A percentile compares a stretch with the other conserved stretches of the same genome.
Evolutionary conservation across 83 land plant species (phyloP).

Genomic region (Picea abies): DNA sequence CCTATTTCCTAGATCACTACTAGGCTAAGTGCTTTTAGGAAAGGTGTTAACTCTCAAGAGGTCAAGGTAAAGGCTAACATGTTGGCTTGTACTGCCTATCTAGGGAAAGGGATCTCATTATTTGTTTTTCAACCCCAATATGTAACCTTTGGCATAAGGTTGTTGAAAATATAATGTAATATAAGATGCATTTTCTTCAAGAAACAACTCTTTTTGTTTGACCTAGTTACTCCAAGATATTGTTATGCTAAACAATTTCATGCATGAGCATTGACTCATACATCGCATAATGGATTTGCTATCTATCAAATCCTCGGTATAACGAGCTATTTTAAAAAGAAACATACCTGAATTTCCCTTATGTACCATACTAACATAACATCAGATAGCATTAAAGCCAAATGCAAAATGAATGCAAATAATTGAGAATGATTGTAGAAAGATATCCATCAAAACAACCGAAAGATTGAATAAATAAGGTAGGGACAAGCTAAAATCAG

Average conservation of each 20-base stretch:
- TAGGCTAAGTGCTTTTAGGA: too few relatives aligned
- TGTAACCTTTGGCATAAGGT: too few relatives aligned
- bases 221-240: neutral
- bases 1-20: too few relatives aligned
- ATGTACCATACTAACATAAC: neutral
- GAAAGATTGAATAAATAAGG: neutral
- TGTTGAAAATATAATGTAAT: too few relatives aligned
- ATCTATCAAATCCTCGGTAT: neutral
- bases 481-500: neutral
- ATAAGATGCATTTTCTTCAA: too few relatives aligned
- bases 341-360: neutral
- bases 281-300: neutral
- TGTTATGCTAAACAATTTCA: neutral
- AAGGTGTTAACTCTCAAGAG: too few relatives aligned
- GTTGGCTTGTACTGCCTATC: too few relatives aligned
- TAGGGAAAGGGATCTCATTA: too few relatives aligned
- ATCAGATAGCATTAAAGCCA: neutral
- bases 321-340: neutral
- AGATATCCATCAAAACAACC: neutral
- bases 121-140: too few relatives aligned
- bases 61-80: too few relatives aligned
- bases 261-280: neutral
- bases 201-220: too few relatives aligned
- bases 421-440: slow-evolving; percentile 1
- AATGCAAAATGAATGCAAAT: neutral